Conservation (phyloP, 2,329 filamentous ascomycete genomes). For the Fusarium veterinarium region DNA sequence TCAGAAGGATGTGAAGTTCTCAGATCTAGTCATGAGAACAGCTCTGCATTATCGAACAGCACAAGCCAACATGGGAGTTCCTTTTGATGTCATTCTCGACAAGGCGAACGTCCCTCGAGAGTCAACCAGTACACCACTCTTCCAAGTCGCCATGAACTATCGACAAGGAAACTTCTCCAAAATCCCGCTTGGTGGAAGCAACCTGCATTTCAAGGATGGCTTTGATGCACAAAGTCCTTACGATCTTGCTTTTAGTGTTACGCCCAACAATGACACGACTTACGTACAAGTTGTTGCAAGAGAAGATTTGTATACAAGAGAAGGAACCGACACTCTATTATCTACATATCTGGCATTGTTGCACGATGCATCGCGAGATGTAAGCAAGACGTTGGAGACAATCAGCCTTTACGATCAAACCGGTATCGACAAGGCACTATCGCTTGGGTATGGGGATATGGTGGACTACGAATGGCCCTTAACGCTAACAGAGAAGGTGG, state of each 20-base stretch:
- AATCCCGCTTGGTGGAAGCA: background rate
- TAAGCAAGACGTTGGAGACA: background rate
- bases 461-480: background rate
- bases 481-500: background rate
- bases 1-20: background rate
- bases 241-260: background rate
- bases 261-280: background rate
- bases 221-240: background rate
- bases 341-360: background rate
- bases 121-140: background rate
- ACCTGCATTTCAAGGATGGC: background rate
- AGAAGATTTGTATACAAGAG: background rate
- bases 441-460: background rate
- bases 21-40: background rate
- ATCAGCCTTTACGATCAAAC: background rate
- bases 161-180: slow-evolving; percentile 1
- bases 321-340: background rate
- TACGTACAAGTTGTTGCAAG: background rate
- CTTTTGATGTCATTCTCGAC: background rate
- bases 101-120: background rate
- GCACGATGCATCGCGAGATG: background rate
- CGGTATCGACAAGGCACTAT: background rate
- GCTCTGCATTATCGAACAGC: background rate
- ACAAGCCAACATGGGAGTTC: background rate
- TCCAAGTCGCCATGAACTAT: slow-evolving; percentile 1